Evolutionary conservation across 169 alveolate species (phyloP).

Genomic region (Perkinsus chesapeaki): DNA sequence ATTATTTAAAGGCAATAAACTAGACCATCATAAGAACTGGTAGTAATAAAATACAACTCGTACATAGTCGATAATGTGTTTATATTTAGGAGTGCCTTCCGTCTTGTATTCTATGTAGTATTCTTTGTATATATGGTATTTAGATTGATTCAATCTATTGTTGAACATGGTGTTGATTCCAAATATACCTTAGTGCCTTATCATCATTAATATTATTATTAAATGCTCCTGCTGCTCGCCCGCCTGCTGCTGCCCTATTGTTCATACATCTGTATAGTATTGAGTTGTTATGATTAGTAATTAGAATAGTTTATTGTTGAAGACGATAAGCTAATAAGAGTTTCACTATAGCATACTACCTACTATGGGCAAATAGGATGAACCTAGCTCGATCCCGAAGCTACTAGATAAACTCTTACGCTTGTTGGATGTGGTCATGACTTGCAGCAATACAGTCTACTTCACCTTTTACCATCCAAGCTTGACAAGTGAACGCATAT

Average conservation of each 20-base stretch:
- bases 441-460: too few species aligned
- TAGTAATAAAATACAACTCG: neutral
- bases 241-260: neutral
- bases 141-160: neutral
- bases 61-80: neutral
- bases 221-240: too few species aligned
- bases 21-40: neutral
- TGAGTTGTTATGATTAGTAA: neutral
- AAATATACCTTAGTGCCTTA: neutral
- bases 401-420: too few species aligned
- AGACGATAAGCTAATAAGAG: too few species aligned
- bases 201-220: neutral
- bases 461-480: too few species aligned
- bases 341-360: too few species aligned
- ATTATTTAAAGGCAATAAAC: neutral
- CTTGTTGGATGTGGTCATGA: too few species aligned
- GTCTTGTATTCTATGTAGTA: neutral
- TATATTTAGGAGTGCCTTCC: neutral
- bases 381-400: too few species aligned
- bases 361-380: too few species aligned
- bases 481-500: too few species aligned
- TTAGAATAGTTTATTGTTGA: too few species aligned
- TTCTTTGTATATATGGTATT: neutral
- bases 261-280: neutral
- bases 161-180: neutral